A percentile compares a stretch with the other conserved stretches of the same genome.
These are phyloP conservation scores for Russula lepida DNA, from an alignment of 768 basidiomycete genomes.

Conservation along the genomic window DNA sequence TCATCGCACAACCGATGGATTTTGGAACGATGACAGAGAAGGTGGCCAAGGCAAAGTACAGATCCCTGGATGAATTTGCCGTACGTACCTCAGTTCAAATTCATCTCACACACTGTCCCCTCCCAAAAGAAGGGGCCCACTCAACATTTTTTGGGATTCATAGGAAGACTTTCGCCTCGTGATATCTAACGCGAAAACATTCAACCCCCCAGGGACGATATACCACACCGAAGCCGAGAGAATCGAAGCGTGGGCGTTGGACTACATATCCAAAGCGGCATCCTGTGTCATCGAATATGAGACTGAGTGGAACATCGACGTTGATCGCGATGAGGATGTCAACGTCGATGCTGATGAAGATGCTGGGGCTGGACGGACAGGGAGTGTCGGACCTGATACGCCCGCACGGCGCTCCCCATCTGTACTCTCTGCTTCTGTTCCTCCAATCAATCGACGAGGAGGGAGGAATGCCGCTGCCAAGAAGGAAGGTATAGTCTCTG, in stretches of 20 bases:
- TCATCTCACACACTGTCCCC: not conserved
- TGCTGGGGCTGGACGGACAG: conserved; percentile 10
- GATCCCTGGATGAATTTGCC: conserved; percentile 70
- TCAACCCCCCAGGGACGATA: conserved; percentile 68
- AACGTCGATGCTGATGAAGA: conserved; percentile 40
- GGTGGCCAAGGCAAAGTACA: conserved; percentile 67
- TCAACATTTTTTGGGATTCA: not conserved
- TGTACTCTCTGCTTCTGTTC: conserved; percentile 15
- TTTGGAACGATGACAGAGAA: conserved; percentile 79
- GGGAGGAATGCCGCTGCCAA: conserved; percentile 32
- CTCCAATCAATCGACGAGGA: conserved; percentile 17
- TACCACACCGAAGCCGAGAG: conserved; percentile 68
- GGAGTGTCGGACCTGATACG: conserved; percentile 22
- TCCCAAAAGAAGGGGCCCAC: not conserved
- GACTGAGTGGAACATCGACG: conserved; percentile 77
- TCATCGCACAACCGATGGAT: conserved; percentile 86
- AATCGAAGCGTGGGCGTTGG: conserved; percentile 60
- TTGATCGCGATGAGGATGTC: conserved; percentile 40
- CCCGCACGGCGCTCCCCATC: conserved; percentile 26
- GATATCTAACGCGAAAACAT: conserved; percentile 62
- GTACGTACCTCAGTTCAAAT: conserved; percentile 33
- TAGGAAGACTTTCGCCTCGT: conserved; percentile 58
- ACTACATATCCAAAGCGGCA: conserved; percentile 64
- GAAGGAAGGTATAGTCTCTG: conserved; percentile 32
- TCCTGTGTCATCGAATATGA: conserved; percentile 74